These are phyloP conservation scores for Penicillium diatomitis DNA, from an alignment of 495 filamentous ascomycete species.

Conservation along the genomic window DNA sequence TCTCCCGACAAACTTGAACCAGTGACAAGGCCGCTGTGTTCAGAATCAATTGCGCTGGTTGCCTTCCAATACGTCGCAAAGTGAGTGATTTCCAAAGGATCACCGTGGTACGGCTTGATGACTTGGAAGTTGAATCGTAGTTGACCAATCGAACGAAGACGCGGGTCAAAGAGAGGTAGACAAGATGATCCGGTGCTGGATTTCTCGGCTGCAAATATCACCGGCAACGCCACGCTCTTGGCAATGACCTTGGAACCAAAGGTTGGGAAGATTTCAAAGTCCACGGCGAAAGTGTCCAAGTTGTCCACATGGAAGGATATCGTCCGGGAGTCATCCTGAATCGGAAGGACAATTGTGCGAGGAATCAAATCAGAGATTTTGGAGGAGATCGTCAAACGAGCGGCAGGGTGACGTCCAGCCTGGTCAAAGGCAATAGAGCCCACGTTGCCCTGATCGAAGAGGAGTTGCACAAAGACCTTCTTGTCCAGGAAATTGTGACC, in stretches of 20 bases:
- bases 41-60: conserved; percentile 78
- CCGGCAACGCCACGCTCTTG: conserved; percentile 82
- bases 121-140: conserved; percentile 90
- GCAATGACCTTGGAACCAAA: conserved; percentile 97
- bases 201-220: conserved; percentile 62
- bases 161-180: conserved; percentile 84
- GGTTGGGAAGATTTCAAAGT: conserved; percentile 96
- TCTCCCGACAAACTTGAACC: conserved; percentile 92
- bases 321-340: conserved; percentile 86
- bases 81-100: conserved; percentile 88
- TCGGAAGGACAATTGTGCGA: conserved; percentile 85
- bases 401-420: conserved; percentile 88
- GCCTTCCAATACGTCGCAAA: conserved; percentile 99
- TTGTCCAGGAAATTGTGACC: conserved; percentile 98
- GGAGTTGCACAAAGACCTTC: conserved; percentile 87
- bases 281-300: conserved; percentile 82
- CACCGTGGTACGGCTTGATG: conserved; percentile 93
- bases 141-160: conserved; percentile 87
- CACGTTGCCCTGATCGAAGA: conserved; percentile 61
- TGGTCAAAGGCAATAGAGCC: conserved; percentile 86
- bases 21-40: conserved; percentile 78
- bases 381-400: conserved; percentile 89
- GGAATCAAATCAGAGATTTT: conserved; percentile 94
- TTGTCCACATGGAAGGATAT: conserved; percentile 96
- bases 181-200: conserved; percentile 75